Evolutionary conservation across 2,329 filamentous ascomycete genomes (phyloP).

Genomic region (Fusarium coffeatum): DNA sequence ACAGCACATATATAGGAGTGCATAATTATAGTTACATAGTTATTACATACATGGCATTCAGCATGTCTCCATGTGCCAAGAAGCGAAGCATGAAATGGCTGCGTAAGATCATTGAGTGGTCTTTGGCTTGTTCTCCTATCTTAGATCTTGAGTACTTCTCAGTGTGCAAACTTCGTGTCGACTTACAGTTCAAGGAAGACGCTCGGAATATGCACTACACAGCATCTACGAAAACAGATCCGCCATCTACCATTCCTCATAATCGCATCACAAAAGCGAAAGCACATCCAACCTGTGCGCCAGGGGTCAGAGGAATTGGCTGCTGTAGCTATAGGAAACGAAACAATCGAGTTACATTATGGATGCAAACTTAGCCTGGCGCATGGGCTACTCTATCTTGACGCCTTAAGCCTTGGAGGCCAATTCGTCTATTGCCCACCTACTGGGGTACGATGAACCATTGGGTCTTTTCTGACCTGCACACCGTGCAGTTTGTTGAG

Average conservation of each 20-base stretch:
- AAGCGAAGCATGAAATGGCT: neutral
- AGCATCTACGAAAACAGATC: neutral
- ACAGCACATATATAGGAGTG: neutral
- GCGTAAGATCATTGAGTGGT: neutral
- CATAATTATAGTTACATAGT: neutral
- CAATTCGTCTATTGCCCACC: neutral
- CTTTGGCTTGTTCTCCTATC: neutral
- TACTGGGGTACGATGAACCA: neutral
- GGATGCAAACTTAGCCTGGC: too few relatives aligned
- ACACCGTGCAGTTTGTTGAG: neutral
- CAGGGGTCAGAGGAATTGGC: neutral
- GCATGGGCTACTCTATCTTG: neutral
- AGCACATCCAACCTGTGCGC: neutral
- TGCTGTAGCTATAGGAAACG: neutral
- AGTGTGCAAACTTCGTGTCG: neutral
- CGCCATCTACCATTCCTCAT: neutral
- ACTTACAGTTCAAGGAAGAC: neutral
- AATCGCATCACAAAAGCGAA: neutral
- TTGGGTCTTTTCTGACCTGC: neutral
- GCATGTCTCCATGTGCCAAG: neutral
- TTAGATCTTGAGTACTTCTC: too few relatives aligned
- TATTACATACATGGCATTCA: neutral
- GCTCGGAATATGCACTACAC: neutral
- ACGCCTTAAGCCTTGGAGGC: neutral
- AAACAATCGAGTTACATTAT: neutral